Conservation (phyloP, 2,329 filamentous ascomycete genomes). For the Colletotrichum phormii region DNA sequence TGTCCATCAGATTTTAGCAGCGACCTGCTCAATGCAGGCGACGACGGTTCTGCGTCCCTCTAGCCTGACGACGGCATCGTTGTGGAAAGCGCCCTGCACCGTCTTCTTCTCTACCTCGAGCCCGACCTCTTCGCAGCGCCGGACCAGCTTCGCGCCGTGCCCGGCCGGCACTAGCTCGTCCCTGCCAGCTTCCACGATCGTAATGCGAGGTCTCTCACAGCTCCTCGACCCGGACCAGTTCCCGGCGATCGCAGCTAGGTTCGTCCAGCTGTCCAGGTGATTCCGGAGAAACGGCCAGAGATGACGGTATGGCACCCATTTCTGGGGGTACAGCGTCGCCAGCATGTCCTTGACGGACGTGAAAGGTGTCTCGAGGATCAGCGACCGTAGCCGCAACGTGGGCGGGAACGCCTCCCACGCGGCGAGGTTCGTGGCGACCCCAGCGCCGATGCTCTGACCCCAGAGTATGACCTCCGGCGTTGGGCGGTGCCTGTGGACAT, state of each 20-base stretch:
- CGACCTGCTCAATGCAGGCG: constrained; percentile 52
- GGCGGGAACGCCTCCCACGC: constrained; percentile 46
- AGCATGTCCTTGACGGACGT: constrained; percentile 78
- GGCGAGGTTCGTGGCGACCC: constrained; percentile 73
- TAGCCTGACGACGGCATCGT: constrained; percentile 62
- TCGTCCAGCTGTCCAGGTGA: constrained; percentile 66
- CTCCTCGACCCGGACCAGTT: constrained; percentile 41
- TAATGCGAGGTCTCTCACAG: constrained; percentile 21
- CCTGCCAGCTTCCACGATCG: constrained; percentile 65
- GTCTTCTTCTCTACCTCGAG: constrained; percentile 57
- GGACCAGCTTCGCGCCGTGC: constrained; percentile 59
- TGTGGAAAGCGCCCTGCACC: constrained; percentile 65
- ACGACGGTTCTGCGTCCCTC: constrained; percentile 59
- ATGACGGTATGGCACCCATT: constrained; percentile 82
- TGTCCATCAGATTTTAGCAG: neutral
- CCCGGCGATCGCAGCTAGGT: constrained; percentile 56
- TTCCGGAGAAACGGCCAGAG: constrained; percentile 80
- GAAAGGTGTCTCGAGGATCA: constrained; percentile 83
- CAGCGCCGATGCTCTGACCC: constrained; percentile 83
- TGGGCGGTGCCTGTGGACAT: constrained; percentile 13
- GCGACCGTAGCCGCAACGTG: constrained; percentile 54
- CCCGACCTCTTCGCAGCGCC: constrained; percentile 60
- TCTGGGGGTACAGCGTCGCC: constrained; percentile 78
- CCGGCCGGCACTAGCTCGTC: constrained; percentile 69
- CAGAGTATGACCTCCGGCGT: constrained; percentile 68